These are phyloP conservation scores for Dryas alaskensis DNA, from an alignment of 306 rosid genomes.

Conservation along the genomic window DNA sequence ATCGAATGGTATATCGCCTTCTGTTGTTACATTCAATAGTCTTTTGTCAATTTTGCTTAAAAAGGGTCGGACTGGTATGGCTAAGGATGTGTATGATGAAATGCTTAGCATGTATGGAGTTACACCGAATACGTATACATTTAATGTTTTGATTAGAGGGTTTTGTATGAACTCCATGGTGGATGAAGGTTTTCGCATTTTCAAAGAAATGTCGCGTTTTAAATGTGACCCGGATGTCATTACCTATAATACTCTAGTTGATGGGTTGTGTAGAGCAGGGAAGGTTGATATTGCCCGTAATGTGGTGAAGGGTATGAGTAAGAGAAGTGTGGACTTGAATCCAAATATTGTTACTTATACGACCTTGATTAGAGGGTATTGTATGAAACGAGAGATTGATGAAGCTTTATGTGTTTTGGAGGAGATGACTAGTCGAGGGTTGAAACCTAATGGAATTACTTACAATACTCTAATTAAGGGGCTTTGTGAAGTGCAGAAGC, in stretches of 20 bases:
- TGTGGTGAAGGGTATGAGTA: slow-evolving; percentile 69
- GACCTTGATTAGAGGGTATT: slow-evolving; percentile 72
- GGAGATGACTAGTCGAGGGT: slow-evolving; percentile 63
- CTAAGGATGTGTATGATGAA: slow-evolving; percentile 56
- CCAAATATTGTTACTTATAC: slow-evolving; percentile 81
- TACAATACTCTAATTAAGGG: slow-evolving; percentile 76
- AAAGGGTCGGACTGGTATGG: slow-evolving; percentile 75
- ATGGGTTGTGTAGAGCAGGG: slow-evolving; percentile 83
- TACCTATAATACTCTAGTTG: slow-evolving; percentile 74
- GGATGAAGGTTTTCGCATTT: slow-evolving; percentile 63
- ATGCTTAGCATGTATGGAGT: slow-evolving; percentile 76
- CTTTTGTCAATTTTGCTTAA: slow-evolving; percentile 56
- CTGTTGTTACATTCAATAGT: slow-evolving; percentile 58
- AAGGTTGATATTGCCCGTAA: slow-evolving; percentile 57
- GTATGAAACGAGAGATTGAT: slow-evolving; percentile 57
- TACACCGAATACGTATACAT: slow-evolving; percentile 54
- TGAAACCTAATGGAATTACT: slow-evolving; percentile 58
- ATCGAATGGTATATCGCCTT: slow-evolving; percentile 54
- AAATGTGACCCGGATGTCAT: slow-evolving; percentile 63
- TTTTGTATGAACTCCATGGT: slow-evolving; percentile 72
- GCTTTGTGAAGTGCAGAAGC: slow-evolving; percentile 49
- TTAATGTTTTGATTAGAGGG: slow-evolving; percentile 77
- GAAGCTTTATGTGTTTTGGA: slow-evolving; percentile 64
- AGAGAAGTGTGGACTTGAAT: slow-evolving; percentile 52
- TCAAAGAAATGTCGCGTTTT: slow-evolving; percentile 53